Evolutionary conservation across 768 basidiomycete genomes (phyloP), one percentile per base, ranked within the genome.

Genomic region (Kwoniella dendrophila): DNA sequence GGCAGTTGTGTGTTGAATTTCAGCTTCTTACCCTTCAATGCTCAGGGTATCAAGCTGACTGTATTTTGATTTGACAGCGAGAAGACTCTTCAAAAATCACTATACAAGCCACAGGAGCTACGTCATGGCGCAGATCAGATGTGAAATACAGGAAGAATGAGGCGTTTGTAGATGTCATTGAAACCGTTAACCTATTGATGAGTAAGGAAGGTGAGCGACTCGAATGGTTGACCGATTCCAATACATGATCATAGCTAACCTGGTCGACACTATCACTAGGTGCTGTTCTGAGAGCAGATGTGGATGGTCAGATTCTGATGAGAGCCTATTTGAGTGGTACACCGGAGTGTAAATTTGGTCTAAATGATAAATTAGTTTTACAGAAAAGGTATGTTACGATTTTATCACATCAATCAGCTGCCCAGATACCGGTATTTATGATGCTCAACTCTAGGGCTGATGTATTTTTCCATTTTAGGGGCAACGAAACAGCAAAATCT

Each of bases 81-180:
- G 96, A 98, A 79, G 94, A 97, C 70, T 95, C 93, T 20, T 90
- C 92, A 14, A 96, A 93, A 79, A 98, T 99, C 64, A 98, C 96
- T 0, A 87, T 86, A 10, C 96, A 99, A 82, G 95, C 96, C 8
- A 99, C 96, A 0, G 96, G 96, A 0, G 88, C 90, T 29, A 97
- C 90, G 32, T 95, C 89, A 77, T 99, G 96, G 96, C 83, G 96
- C 41, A 83, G 94, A 59, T 88, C 86, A 16, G 96, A 97, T 74
- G 94, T 98, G 73, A 95, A 94, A 79, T 98, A 99, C 80, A 90
- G 96, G 83, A 99, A 98, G 84, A 99, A 99, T 68, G 96, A 99
- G 75, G 96, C 96, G 0, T 99, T 98, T 69, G 95, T 99, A n/a
- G 96, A 99, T 75, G 96, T 99, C 8, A 90, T 99, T 44, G 96